Evolutionary conservation across 2,329 filamentous ascomycete genomes (phyloP), one percentile per base, ranked within the genome.

Genomic region (Hypoxylon sp.): DNA sequence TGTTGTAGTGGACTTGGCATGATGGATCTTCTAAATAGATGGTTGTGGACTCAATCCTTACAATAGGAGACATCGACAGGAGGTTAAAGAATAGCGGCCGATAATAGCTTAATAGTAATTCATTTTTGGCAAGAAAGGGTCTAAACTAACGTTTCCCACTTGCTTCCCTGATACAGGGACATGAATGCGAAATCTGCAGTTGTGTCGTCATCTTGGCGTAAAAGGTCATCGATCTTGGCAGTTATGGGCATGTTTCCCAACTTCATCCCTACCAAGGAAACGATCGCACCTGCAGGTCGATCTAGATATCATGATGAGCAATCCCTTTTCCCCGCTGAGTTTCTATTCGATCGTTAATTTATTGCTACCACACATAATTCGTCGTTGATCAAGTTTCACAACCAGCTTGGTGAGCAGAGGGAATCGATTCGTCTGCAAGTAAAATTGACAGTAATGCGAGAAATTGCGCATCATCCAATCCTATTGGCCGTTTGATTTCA

Each of bases 401-500:
- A 46, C 1, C 28, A n/a, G 17, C 32, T 36, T 34, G 14, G 7
- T 34, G 17, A 21, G 34, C 25, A 14, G 38, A 38, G 23, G 5
- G 34, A 48, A 28, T n/a, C 45, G 19, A 48, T 28, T 48, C 45
- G 21, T 7, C 11, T 48, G 21, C 21, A 28, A 2, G 14, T n/a
- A 48, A 25, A 28, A n/a, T 28, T 19, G 43, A 1, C 5, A 25
- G 3, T n/a, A 28, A 48, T 48, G 45, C 21, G 9, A n/a, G 21
- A 14, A 48, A 46, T 10, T 23, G 23, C 25, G 6, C 32, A 46
- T 21, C 30, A 36, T 46, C n/a, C 17, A 2, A 19, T 32, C 38
- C 19, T 19, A 58, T 68, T 11, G 60, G 48, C 71, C 74, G 51
- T 65, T 70, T 34, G 51, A 73, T 41, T 58, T 73, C 50, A 60